Evolutionary conservation across 1,284 basidiomycete genomes (phyloP).

Genomic region (Pholiota adiposa): DNA sequence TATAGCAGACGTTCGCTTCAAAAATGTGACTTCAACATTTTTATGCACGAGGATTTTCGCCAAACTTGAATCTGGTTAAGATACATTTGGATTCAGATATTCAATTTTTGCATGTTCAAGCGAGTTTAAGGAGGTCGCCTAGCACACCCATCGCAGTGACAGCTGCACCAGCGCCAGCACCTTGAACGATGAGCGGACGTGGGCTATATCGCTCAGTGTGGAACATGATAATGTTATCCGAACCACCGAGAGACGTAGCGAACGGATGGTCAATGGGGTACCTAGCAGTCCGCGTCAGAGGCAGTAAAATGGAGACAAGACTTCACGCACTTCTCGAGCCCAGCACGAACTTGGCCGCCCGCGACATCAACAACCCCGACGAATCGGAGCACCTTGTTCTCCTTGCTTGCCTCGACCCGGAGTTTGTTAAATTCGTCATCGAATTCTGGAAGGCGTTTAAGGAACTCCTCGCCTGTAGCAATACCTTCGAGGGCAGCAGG

Average conservation of each 20-base stretch:
- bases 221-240: conserved; percentile 99
- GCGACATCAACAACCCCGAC: conserved; percentile 93
- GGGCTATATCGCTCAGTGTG: conserved; percentile 88
- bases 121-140: conserved; percentile 75
- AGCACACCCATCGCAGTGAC: conserved; percentile 99
- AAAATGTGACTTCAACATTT: no score
- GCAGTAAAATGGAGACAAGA: background rate
- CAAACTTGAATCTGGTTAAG: background rate
- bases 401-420: conserved; percentile 75
- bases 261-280: conserved; percentile 92
- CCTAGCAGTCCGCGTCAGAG: conserved; percentile 42
- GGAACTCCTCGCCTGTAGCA: conserved; percentile 80
- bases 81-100: background rate
- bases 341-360: conserved; percentile 79
- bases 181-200: conserved; percentile 90
- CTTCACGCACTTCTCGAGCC: conserved; percentile 75
- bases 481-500: conserved; percentile 76
- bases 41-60: no score
- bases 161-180: conserved; percentile 94
- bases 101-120: conserved; percentile 21
- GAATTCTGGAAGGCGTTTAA: conserved; percentile 81
- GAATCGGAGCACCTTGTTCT: conserved; percentile 88
- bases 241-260: conserved; percentile 92
- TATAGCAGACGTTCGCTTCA: no score
- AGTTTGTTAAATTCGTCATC: conserved; percentile 83